Base-by-base conservation (phyloP, 805 yeast species). In the Starmerella khaoyaiensis region DNA sequence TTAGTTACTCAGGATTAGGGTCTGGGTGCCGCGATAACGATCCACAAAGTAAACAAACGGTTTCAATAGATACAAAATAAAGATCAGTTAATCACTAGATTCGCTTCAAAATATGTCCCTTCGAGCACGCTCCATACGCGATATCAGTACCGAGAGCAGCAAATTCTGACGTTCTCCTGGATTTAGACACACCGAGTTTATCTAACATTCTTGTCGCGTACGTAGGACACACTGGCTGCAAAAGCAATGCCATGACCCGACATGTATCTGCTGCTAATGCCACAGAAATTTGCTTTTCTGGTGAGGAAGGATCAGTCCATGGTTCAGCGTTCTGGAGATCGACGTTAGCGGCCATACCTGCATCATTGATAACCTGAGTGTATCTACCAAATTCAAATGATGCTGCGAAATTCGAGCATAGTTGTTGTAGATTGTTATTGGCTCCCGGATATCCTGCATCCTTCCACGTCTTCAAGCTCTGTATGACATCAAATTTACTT, bases 211-310 rank as follows among this genome's bases (percentile, higher is more conserved):
- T 57, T 0, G 51, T 44, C 0, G 93, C 57, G 35, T 83, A 62
- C 3, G 60, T 60, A 0, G 97, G 96, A 28, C 80, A 72, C 19
- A 87, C 64, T 2, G 94, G 82, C 41, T 69, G 74, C 22, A 79
- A 62, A 24, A 80, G 52, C 6, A 87, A 74, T 1, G 87, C 65
- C 9, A 70, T 50, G 0, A 81, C 67, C 39, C 97, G 65, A 12
- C 76, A 65, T 1, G 74, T 67, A 48, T 87, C 97, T 7, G 80
- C 69, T 1, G 82, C 77, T 7, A 70, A 51, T 43, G 69, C 73
- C 2, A 86, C 71, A 11, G 74, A 67, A 31, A 38, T 27, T 5
- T 40, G 40, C 12, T 48, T 47, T 7, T 56, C 56, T 2, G 46
- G 41, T 3, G 49, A 43, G 1, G 50, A 49, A 31, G 59, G 61